Conservation (phyloP, 257 asterid genomes). For the Penstemon barbatus region DNA sequence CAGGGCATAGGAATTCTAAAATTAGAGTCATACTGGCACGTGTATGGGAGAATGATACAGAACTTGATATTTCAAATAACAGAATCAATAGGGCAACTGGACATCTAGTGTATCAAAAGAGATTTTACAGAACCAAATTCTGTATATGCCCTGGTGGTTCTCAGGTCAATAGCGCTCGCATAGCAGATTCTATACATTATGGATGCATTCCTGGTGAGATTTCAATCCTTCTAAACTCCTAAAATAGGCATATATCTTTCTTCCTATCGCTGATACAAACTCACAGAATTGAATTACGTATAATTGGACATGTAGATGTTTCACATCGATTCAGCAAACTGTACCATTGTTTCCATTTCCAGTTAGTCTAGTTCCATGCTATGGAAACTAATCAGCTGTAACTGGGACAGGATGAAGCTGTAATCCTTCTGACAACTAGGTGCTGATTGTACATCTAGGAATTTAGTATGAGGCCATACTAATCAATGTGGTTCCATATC, state of each 20-base stretch:
- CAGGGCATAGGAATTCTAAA: constrained; percentile 95
- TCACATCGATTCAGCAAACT: neutral
- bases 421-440: neutral
- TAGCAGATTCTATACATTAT: constrained; percentile 95
- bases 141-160: constrained; percentile 99
- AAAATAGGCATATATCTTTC: neutral
- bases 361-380: constrained; percentile 15
- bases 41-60: constrained; percentile 97
- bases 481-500: too few relatives aligned
- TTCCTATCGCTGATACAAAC: neutral
- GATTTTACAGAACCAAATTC: constrained; percentile 84
- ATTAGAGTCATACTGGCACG: constrained; percentile 90
- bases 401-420: constrained; percentile 9
- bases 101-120: constrained; percentile 81
- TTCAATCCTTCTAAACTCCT: constrained; percentile 23
- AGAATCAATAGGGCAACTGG: constrained; percentile 95
- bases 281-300: neutral
- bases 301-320: neutral
- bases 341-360: neutral
- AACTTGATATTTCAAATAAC: constrained; percentile 79
- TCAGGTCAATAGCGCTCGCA: constrained; percentile 98
- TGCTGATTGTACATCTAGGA: too few relatives aligned
- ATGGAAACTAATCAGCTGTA: constrained; percentile 11
- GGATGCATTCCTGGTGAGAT: constrained; percentile 97
- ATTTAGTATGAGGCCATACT: too few relatives aligned